phyloP scores from a whole-genome alignment of 148 eudicot species.

The Cornus florida region DNA sequence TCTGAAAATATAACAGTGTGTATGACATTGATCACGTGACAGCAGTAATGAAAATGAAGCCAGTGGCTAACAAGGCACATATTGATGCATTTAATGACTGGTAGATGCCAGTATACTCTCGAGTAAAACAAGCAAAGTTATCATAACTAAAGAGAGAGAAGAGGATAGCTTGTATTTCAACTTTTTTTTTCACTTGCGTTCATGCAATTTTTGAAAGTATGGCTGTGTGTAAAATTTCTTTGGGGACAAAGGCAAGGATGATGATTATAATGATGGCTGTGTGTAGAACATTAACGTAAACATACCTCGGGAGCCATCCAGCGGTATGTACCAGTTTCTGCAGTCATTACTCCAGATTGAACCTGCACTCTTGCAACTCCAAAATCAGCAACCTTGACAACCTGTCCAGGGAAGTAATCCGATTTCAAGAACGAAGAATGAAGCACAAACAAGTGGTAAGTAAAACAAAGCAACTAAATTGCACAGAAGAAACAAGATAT shows the following conservation, averaged over 20 bases:
- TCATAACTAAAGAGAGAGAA: not conserved
- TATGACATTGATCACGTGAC: not conserved
- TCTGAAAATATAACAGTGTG: not conserved
- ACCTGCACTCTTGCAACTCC: slow-evolving; percentile 72
- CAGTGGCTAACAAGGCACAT: not conserved
- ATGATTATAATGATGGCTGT: not conserved
- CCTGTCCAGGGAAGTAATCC: slow-evolving; percentile 26
- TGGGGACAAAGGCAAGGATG: not conserved
- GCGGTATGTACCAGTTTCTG: slow-evolving; percentile 77
- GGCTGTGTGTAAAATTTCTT: too few species aligned
- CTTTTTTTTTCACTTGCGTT: too few species aligned
- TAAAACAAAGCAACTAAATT: not conserved
- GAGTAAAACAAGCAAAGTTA: not conserved
- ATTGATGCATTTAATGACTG: not conserved
- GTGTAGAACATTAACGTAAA: not conserved
- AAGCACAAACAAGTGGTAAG: slow-evolving; percentile 3
- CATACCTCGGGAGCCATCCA: slow-evolving; percentile 90
- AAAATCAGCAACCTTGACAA: slow-evolving; percentile 75
- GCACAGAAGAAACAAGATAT: not conserved
- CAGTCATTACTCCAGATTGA: slow-evolving; percentile 71
- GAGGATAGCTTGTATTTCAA: not conserved
- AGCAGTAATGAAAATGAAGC: not conserved
- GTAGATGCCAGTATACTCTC: not conserved
- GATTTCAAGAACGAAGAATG: not conserved
- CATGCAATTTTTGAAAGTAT: too few species aligned